phyloP scores from a whole-genome alignment of 441 rosid genomes.

The Bocquillonia castaneifolia region DNA sequence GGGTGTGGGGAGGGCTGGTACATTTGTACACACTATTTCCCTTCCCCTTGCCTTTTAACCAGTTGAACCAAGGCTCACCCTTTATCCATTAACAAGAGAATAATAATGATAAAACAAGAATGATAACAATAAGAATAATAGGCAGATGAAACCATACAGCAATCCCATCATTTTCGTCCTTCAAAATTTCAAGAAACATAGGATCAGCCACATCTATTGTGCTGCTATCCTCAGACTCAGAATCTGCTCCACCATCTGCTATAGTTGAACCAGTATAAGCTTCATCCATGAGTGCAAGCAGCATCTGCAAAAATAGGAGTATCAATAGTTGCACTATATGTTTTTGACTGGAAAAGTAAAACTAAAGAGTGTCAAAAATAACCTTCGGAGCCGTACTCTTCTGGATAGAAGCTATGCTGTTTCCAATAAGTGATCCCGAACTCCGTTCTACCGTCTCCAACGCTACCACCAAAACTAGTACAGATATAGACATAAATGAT shows the following conservation, averaged over 20 bases:
- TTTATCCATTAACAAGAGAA: no score
- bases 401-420: conserved; percentile 84
- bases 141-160: conserved; percentile 48
- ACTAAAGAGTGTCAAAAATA: conserved; percentile 24
- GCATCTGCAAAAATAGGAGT: conserved; percentile 58
- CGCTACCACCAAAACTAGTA: conserved; percentile 79
- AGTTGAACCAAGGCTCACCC: no score
- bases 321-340: conserved; percentile 12
- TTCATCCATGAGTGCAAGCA: conserved; percentile 98
- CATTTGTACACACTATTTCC: no score
- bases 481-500: conserved; percentile 10
- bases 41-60: no score
- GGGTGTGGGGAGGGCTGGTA: no score
- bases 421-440: conserved; percentile 84
- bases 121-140: conserved; percentile 19
- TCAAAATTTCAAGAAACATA: conserved; percentile 84
- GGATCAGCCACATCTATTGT: conserved; percentile 79
- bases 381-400: conserved; percentile 97
- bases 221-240: conserved; percentile 86
- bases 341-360: conserved; percentile 19
- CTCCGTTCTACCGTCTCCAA: conserved; percentile 84
- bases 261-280: conserved; percentile 96
- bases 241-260: conserved; percentile 83
- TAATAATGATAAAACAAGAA: no score
- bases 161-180: conserved; percentile 97